Evolutionary conservation across 2,329 filamentous ascomycete species (phyloP).

Genomic region (Lachnellula hyalina): DNA sequence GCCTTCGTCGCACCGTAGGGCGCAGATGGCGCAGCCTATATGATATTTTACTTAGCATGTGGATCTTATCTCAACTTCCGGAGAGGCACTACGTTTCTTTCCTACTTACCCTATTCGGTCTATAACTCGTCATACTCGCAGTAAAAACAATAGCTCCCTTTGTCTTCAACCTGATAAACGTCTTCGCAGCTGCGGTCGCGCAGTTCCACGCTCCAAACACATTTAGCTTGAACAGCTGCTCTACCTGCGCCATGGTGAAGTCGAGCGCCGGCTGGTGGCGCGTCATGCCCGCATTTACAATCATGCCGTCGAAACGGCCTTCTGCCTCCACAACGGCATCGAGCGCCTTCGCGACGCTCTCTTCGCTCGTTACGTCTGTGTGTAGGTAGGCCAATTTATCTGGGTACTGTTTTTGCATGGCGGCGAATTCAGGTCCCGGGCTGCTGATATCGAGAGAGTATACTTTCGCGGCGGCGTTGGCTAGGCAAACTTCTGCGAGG

Average conservation of each 20-base stretch:
- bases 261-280: conserved; percentile 65
- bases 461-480: conserved; percentile 38
- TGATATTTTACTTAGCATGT: too few relatives aligned
- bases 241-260: conserved; percentile 61
- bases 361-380: conserved; percentile 35
- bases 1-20: conserved; percentile 42
- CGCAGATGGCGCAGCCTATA: conserved; percentile 44
- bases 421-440: conserved; percentile 38
- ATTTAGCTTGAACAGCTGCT: conserved; percentile 59
- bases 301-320: conserved; percentile 61
- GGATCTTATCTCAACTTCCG: conserved; percentile 67
- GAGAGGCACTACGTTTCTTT: too few relatives aligned
- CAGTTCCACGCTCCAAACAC: conserved; percentile 61
- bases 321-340: conserved; percentile 62
- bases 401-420: conserved; percentile 35
- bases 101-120: conserved; percentile 43
- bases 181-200: conserved; percentile 57
- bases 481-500: conserved; percentile 42
- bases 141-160: conserved; percentile 62
- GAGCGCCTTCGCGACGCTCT: conserved; percentile 46
- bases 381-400: not conserved
- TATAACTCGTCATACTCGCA: conserved; percentile 54
- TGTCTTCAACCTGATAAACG: conserved; percentile 61
- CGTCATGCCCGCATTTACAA: conserved; percentile 67
- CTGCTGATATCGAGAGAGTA: conserved; percentile 43